Percentiles rank a stretch among this genome's conserved stretches.
Evolutionary conservation across 495 filamentous ascomycete species (phyloP).

Genomic region (Podospora comata): DNA sequence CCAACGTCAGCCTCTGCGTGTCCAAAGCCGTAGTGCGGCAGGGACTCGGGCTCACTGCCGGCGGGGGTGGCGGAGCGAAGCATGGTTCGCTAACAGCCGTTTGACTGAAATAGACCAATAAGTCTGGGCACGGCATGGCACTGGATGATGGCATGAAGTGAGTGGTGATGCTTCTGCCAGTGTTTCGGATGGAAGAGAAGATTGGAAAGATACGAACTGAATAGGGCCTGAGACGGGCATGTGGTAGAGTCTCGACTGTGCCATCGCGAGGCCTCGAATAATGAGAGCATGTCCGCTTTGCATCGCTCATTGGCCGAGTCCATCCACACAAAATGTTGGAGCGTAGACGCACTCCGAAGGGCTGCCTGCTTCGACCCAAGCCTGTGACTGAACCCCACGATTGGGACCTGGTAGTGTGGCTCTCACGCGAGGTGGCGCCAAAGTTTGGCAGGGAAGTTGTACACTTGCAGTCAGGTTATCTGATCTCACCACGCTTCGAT

Average conservation of each 20-base stretch:
- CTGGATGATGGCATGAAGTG: background rate
- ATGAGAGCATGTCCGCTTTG: background rate
- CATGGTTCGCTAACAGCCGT: background rate
- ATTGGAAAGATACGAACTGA: background rate
- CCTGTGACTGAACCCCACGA: conserved; percentile 12
- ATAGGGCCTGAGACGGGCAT: background rate
- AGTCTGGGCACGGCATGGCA: conserved; percentile 1
- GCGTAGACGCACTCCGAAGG: background rate
- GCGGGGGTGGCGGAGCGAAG: conserved; percentile 20
- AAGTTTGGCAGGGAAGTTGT: conserved; percentile 12
- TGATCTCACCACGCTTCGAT: background rate
- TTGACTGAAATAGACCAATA: conserved; percentile 7
- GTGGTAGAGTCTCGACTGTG: background rate
- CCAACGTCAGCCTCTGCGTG: background rate
- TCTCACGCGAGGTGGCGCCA: conserved; percentile 16
- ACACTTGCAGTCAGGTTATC: background rate
- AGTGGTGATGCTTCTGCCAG: background rate
- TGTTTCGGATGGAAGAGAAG: background rate
- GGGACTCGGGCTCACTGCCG: conserved; percentile 10
- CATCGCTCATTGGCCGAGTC: background rate
- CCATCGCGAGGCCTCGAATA: background rate
- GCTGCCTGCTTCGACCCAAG: conserved; percentile 5
- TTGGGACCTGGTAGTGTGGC: conserved; percentile 16
- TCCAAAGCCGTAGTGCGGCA: background rate
- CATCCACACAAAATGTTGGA: background rate